Conservation (phyloP, 257 asterid species). For the Ophiorrhiza pumila region DNA sequence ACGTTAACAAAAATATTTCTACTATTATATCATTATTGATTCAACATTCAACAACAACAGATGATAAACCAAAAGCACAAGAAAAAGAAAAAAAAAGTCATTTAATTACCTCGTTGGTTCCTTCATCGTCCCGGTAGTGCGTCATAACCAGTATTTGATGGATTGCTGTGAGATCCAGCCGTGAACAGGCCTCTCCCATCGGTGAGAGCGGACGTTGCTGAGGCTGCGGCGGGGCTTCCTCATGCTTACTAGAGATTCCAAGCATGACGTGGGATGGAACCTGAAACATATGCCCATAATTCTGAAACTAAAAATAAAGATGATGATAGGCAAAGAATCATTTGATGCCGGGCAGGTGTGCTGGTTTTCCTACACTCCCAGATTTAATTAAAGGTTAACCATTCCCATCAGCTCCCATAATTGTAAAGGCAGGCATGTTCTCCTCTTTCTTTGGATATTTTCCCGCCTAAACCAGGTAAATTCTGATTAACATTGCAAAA, state of each 20-base stretch:
- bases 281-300: conserved; percentile 33
- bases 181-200: conserved; percentile 91
- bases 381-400: background rate
- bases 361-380: background rate
- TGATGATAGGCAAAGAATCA: background rate
- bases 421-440: no score
- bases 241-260: conserved; percentile 75
- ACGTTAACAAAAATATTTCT: no score
- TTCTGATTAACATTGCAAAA: background rate
- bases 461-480: background rate
- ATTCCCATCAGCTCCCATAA: background rate
- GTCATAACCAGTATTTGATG: conserved; percentile 88
- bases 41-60: no score
- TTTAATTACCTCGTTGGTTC: conserved; percentile 73
- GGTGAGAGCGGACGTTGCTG: conserved; percentile 85
- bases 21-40: no score
- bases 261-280: conserved; percentile 84
- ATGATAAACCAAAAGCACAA: no score
- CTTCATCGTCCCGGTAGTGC: conserved; percentile 85
- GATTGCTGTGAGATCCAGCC: conserved; percentile 91
- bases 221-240: conserved; percentile 66
- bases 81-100: no score
- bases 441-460: no score
- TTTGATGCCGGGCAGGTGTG: background rate
- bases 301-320: background rate